A percentile compares a stretch with the other conserved stretches of the same genome.
phyloP scores from a whole-genome alignment of 1,284 basidiomycete genomes.

The Wallemia ichthyophaga region DNA sequence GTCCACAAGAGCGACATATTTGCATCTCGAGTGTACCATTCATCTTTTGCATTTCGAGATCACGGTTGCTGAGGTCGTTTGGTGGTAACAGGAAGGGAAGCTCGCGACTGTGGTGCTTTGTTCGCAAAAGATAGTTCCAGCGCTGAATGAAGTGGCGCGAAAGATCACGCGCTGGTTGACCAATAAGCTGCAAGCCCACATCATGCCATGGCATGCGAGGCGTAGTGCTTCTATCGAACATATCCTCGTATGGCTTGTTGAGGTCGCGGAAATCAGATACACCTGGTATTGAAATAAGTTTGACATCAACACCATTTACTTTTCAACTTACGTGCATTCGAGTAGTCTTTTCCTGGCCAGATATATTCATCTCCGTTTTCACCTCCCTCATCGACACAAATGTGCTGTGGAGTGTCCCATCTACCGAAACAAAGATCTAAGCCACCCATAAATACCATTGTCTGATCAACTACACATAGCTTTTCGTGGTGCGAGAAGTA shows the following conservation, averaged over 20 bases:
- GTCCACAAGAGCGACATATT: constrained; percentile 77
- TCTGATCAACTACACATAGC: constrained; percentile 84
- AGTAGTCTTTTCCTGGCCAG: constrained; percentile 36
- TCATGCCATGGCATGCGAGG: constrained; percentile 99
- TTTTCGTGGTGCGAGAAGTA: constrained; percentile 81
- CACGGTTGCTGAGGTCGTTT: constrained; percentile 59
- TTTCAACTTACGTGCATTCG: constrained; percentile 1
- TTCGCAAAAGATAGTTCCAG: constrained; percentile 17
- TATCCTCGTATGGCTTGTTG: constrained; percentile 70
- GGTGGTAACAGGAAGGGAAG: constrained; percentile 92
- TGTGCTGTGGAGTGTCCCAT: constrained; percentile 89
- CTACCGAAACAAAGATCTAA: constrained; percentile 79
- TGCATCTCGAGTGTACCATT: constrained; percentile 93
- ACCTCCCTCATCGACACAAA: constrained; percentile 54
- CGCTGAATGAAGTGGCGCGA: constrained; percentile 85
- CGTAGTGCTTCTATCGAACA: constrained; percentile 64
- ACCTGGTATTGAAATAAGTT: constrained; percentile 75
- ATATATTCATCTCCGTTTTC: constrained; percentile 27
- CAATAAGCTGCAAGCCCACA: constrained; percentile 76
- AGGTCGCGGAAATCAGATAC: constrained; percentile 63
- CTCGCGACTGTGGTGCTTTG: constrained; percentile 49
- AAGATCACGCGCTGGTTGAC: constrained; percentile 81
- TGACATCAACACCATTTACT: constrained; percentile 18
- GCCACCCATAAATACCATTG: constrained; percentile 94
- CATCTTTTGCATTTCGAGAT: constrained; percentile 49